Evolutionary conservation across 768 basidiomycete species (phyloP).

Genomic region (Rhizopogon rudus): DNA sequence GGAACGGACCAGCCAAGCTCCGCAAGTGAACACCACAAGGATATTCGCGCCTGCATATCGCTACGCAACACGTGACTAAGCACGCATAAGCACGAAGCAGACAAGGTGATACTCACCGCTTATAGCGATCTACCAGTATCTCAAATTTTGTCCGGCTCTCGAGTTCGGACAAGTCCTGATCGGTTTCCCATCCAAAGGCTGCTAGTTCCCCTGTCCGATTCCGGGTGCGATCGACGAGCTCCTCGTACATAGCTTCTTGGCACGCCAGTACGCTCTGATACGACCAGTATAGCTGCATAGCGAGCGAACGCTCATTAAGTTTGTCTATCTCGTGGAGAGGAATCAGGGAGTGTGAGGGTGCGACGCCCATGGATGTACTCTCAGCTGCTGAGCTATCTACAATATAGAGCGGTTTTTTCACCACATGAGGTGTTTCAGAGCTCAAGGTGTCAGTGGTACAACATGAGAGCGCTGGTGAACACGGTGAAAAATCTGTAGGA

Average conservation of each 20-base stretch:
- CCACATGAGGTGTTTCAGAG: slow-evolving; percentile 1
- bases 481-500: slow-evolving; percentile 17
- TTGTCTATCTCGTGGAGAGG: slow-evolving; percentile 37
- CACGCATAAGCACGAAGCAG: background rate
- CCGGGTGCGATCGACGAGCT: slow-evolving; percentile 55
- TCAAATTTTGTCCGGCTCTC: slow-evolving; percentile 57
- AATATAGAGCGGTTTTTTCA: slow-evolving; percentile 32
- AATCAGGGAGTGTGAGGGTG: slow-evolving; percentile 32
- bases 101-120: slow-evolving; percentile 34
- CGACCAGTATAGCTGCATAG: slow-evolving; percentile 67
- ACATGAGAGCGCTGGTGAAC: slow-evolving; percentile 3
- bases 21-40: slow-evolving; percentile 59
- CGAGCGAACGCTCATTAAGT: slow-evolving; percentile 55
- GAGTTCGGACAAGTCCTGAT: slow-evolving; percentile 54
- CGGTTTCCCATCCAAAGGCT: slow-evolving; percentile 68
- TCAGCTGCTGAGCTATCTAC: slow-evolving; percentile 45
- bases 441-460: background rate
- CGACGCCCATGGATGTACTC: slow-evolving; percentile 29
- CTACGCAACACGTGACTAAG: slow-evolving; percentile 23
- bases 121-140: slow-evolving; percentile 51
- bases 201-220: slow-evolving; percentile 49
- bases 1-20: slow-evolving; percentile 58
- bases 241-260: slow-evolving; percentile 77
- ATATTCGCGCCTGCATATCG: slow-evolving; percentile 61
- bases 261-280: slow-evolving; percentile 59